These are phyloP conservation scores for Camillea tinctor DNA, from an alignment of 2,329 filamentous ascomycete genomes.

Conservation along the genomic window DNA sequence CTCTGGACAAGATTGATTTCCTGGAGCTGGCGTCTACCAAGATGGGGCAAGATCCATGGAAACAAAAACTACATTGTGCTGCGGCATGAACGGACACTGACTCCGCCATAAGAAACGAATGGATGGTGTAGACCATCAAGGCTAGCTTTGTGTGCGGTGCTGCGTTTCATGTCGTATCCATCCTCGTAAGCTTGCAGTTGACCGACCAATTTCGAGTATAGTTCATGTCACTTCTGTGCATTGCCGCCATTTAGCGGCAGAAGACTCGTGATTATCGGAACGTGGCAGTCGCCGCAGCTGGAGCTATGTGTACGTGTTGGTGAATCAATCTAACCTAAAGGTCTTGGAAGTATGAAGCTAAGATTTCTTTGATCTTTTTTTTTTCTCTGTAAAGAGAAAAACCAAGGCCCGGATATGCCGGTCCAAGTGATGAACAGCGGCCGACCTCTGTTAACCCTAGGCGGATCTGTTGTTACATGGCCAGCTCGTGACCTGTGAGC, in stretches of 20 bases:
- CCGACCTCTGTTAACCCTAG: not conserved
- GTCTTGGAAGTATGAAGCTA: not conserved
- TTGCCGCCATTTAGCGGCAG: not conserved
- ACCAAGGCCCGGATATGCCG: not conserved
- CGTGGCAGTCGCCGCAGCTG: not conserved
- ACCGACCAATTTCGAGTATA: not conserved
- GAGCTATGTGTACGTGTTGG: not conserved
- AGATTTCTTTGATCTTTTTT: not conserved
- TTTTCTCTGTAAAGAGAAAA: too few species aligned
- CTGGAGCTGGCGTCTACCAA: not conserved
- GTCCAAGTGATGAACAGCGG: not conserved
- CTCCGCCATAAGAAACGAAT: not conserved
- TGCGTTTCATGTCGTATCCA: not conserved
- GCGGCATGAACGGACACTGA: not conserved
- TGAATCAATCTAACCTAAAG: not conserved
- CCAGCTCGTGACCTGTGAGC: not conserved
- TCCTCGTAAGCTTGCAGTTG: not conserved
- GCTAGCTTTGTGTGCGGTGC: not conserved
- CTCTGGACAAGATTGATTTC: too few species aligned
- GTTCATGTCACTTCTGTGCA: not conserved
- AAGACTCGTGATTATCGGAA: slow-evolving; percentile 1
- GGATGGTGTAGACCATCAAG: not conserved
- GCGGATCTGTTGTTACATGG: not conserved
- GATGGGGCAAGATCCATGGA: not conserved
- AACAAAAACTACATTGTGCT: not conserved